Percentiles rank a stretch among this genome's conserved stretches.
Evolutionary conservation across 2,329 filamentous ascomycete species (phyloP).

Genomic region (Verticillium klebahnii): DNA sequence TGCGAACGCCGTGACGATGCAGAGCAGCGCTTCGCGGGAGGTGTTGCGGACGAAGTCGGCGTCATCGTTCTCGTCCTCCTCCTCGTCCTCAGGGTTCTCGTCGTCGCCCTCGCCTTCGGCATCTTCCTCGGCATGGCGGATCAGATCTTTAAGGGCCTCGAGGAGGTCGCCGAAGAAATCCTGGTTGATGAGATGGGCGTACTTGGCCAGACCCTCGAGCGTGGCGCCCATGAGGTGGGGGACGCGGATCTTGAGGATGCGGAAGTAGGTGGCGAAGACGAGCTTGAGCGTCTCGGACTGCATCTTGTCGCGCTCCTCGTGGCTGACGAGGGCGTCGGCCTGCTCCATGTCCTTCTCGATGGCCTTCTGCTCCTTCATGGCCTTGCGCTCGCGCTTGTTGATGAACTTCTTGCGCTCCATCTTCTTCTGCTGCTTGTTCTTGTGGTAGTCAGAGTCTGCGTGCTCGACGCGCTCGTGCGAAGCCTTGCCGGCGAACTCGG

Average conservation of each 20-base stretch:
- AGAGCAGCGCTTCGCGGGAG: slow-evolving; percentile 83
- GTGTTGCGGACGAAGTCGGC: slow-evolving; percentile 58
- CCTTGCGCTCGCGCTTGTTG: slow-evolving; percentile 82
- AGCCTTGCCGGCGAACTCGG: slow-evolving; percentile 80
- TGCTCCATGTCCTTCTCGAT: slow-evolving; percentile 91
- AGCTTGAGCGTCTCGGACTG: slow-evolving; percentile 94
- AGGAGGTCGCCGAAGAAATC: slow-evolving; percentile 97
- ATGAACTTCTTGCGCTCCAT: slow-evolving; percentile 80
- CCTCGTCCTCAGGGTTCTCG: slow-evolving; percentile 31
- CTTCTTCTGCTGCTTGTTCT: slow-evolving; percentile 46
- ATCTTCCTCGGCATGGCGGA: slow-evolving; percentile 65
- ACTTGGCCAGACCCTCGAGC: slow-evolving; percentile 88
- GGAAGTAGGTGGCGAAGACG: slow-evolving; percentile 93
- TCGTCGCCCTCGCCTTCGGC: slow-evolving; percentile 36
- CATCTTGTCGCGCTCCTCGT: slow-evolving; percentile 90
- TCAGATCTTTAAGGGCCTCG: slow-evolving; percentile 89
- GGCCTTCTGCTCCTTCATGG: slow-evolving; percentile 77
- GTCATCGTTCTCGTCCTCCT: slow-evolving; percentile 40
- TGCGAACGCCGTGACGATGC: slow-evolving; percentile 95
- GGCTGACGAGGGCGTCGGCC: slow-evolving; percentile 83
- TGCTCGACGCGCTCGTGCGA: slow-evolving; percentile 71
- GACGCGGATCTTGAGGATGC: slow-evolving; percentile 78
- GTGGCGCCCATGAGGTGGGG: slow-evolving; percentile 94
- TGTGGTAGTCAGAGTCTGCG: slow-evolving; percentile 22
- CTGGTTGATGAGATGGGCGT: slow-evolving; percentile 95